Base-by-base conservation (phyloP, 371 early-diverging fungal genomes). In the Haplosporangium sp. region DNA sequence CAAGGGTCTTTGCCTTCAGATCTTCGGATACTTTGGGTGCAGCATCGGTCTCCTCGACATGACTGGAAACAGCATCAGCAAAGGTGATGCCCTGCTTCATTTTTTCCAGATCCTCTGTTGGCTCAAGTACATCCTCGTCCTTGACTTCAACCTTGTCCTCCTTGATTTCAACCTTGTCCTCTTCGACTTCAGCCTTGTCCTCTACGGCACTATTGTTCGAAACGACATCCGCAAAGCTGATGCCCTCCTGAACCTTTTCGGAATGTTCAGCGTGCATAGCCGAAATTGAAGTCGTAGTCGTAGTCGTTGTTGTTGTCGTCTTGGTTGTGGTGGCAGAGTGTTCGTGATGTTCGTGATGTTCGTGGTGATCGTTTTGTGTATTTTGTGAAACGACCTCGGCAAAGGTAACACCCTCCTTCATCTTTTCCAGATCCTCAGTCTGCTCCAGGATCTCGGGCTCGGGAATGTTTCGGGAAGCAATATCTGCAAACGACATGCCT, bases 401-500 rank as follows among this genome's bases (percentile, higher is more conserved):
- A 46, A 66, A 75, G 8, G 70, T 62, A 12, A 65, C 16, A 38
- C 75, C 75, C 45, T 64, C 75, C 66, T 69, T 69, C 75, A 75
- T 66, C 72, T 67, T 70, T 59, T 70, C 67, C 51, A 70, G 55
- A 55, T 70, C 72, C 50, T 55, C 68, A 2, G 71, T 76, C 13
- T 42, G 52, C 37, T 51, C 65, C 61, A 69, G 46, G 14, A 74
- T 20, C 54, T 64, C 59, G 9, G 64, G 50, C 29, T 68, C 48
- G 5, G 46, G 41, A 55, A 61, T 52, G 62, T 68, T 43, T 40
- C 52, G 64, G 8, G 55, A 58, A n/a, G 64, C 68, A 3, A 71
- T 59, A 23, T 53, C 71, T 20, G 77, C 77, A 45, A 71, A 77
- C 8, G 77, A 67, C 11, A 71, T 20, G n/a, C 61, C 72, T 46